Base-by-base conservation (phyloP, 2,329 filamentous ascomycete genomes). In the Trichoderma brevicompactum region DNA sequence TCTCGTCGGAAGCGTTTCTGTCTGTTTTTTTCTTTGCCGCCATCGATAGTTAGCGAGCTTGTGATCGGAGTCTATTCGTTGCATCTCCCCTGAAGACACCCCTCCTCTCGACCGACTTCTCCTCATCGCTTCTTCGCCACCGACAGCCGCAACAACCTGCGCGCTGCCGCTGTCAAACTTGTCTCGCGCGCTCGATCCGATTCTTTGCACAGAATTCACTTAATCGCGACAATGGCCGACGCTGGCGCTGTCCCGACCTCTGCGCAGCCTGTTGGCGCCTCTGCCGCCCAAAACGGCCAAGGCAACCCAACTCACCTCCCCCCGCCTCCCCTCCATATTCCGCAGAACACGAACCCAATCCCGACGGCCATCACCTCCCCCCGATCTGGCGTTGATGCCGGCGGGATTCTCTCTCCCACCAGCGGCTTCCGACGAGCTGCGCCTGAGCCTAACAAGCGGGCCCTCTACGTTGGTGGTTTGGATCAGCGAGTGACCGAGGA, bases 361-460 rank as follows among this genome's bases (percentile, higher is more conserved):
- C 94, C 94, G 55, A 96, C 92, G 36, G 92, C 93, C 69, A 94
- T 97, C 74, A 93, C 90, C 69, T 97, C 92, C 66, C 93, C 93
- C 53, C 88, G 93, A 86, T 91, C 89, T 54, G 89, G 85, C 59
- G 83, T 82, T 55, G 88, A 87, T 72, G 75, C 85, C 73, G 79
- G 85, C 73, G 79, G 82, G 69, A 87, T 96, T 76, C 89, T 95
- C 85, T 97, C 95, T 63, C 94, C 95, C 10, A 90, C 89, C 74
- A 93, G 90, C 73, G 89, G 90, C 69, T 95, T 92, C 75, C 91
- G 95, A 73, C 93, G 95, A 76, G 91, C 94, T 67, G 95, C 95
- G 60, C 95, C 95, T 64, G 95, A 99, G 83, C 95, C 95, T 69
- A 99, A 99, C 84, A 99, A 99, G 87, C 88, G 95, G 75, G 95